A percentile compares a stretch with the other conserved stretches of the same genome.
Conservation (phyloP, 768 basidiomycete species). For the Kwoniella dendrophila region DNA sequence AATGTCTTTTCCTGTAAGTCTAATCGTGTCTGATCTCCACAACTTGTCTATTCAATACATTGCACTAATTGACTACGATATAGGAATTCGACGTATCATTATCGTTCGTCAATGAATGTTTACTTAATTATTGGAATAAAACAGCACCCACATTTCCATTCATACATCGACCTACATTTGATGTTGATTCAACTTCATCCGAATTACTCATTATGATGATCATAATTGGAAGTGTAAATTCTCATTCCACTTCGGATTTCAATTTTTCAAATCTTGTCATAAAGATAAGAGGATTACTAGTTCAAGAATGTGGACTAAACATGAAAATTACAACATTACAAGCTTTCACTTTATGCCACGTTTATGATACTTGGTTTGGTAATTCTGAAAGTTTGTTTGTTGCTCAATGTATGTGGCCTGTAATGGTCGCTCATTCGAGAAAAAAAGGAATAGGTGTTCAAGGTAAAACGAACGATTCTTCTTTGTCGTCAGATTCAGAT, state of each 20-base stretch:
- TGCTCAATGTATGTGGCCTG: conserved; percentile 47
- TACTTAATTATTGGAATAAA: conserved; percentile 31
- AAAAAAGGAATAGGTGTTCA: conserved; percentile 48
- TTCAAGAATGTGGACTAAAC: conserved; percentile 36
- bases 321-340: conserved; percentile 39
- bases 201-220: conserved; percentile 43
- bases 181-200: conserved; percentile 27
- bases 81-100: conserved; percentile 30
- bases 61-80: background rate
- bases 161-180: conserved; percentile 47
- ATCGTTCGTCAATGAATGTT: conserved; percentile 15
- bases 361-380: conserved; percentile 45
- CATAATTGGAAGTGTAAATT: conserved; percentile 32
- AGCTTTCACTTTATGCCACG: conserved; percentile 40
- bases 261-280: conserved; percentile 25
- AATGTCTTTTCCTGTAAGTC: conserved; percentile 31
- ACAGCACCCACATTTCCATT: conserved; percentile 41
- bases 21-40: background rate
- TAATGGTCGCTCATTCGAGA: conserved; percentile 41
- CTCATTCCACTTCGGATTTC: background rate
- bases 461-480: too few species aligned
- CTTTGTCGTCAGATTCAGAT: too few species aligned
- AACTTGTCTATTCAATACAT: background rate
- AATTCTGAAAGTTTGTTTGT: conserved; percentile 36
- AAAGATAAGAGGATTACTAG: conserved; percentile 30